Base-by-base conservation (phyloP, 2,329 filamentous ascomycete genomes). In the Chaetomium globosum region DNA sequence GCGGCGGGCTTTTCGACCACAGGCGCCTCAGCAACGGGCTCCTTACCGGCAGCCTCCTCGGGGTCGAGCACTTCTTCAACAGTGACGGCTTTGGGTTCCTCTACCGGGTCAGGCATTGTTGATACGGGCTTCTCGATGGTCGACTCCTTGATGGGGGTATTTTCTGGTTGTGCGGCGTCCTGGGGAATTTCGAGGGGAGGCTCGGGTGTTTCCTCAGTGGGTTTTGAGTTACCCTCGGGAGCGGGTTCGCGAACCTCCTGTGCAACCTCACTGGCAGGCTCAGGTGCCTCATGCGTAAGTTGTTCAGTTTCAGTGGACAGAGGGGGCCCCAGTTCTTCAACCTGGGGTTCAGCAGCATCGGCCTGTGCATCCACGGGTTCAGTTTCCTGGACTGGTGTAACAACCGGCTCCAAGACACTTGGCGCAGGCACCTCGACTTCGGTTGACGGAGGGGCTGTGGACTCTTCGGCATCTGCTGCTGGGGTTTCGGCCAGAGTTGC, bases 311-410 rank as follows among this genome's bases (percentile, higher is more conserved):
- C 52, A 12, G 56, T n/a, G 21, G 59, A 23, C 16, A 13, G 30
- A 31, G 16, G 49, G 3, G 31, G 52, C 16, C n/a, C 31, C 19
- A 49, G 49, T 43, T 64, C 58, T 39, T 66, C 58, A 21, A 21
- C 7, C 30, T 26, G 39, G 8, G 43, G n/a, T 39, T 57, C 53
- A 13, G 13, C n/a, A 10, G 26, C n/a, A 7, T 26, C 33, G 33
- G 19, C 3, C 3, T 33, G 36, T n/a, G 39, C 36, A 16, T 59
- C 55, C 4, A 19, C 36, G 31, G 59, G 31, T 21, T 53, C 21
- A 3, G 53, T 10, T 23, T 65, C 51, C 23, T 21, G 46, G 33
- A 30, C 21, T 28, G 39, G 8, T 9, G 46, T 48, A 19, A 54
- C 19, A 13, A 30, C 43, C 33, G 28, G 53, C 21, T 58, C 55